phyloP scores from a whole-genome alignment of 192 early-diverging fungal species.

The Coemansia sp. region DNA sequence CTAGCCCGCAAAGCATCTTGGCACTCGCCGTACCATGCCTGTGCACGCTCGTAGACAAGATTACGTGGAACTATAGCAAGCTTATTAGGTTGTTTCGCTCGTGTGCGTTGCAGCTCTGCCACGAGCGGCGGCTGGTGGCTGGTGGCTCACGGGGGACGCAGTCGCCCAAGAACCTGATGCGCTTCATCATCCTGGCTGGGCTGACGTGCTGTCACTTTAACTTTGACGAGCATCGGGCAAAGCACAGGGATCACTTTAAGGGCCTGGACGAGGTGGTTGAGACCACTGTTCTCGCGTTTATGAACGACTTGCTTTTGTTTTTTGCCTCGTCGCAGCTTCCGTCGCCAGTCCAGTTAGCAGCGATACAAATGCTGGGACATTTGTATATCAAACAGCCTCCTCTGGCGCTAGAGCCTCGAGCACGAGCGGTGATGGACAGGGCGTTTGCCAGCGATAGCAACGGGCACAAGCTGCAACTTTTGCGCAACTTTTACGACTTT shows the following conservation, averaged over 20 bases:
- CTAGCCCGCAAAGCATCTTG: conserved; percentile 62
- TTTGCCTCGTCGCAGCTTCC: conserved; percentile 41
- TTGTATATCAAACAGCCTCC: conserved; percentile 71
- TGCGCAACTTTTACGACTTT: conserved; percentile 72
- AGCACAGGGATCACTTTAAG: conserved; percentile 40
- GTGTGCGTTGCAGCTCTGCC: conserved; percentile 57
- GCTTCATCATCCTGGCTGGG: conserved; percentile 74
- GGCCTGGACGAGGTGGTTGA: conserved; percentile 39
- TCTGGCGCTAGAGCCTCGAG: conserved; percentile 59
- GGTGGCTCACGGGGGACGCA: conserved; percentile 19
- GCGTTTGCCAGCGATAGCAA: conserved; percentile 57
- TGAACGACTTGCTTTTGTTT: conserved; percentile 48
- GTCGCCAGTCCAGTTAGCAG: conserved; percentile 55
- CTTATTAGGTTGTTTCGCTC: conserved; percentile 58
- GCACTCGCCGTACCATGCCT: conserved; percentile 70
- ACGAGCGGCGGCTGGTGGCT: conserved; percentile 45
- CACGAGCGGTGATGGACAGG: conserved; percentile 66
- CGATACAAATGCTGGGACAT: conserved; percentile 67
- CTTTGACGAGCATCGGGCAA: conserved; percentile 64
- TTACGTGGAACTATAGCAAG: conserved; percentile 58
- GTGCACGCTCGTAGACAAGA: conserved; percentile 64
- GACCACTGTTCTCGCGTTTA: conserved; percentile 27
- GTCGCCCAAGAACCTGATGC: conserved; percentile 57
- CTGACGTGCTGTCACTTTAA: conserved; percentile 76
- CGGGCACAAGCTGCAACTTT: conserved; percentile 65